Conservation (phyloP, 306 rosid genomes). For the Senna siamea region DNA sequence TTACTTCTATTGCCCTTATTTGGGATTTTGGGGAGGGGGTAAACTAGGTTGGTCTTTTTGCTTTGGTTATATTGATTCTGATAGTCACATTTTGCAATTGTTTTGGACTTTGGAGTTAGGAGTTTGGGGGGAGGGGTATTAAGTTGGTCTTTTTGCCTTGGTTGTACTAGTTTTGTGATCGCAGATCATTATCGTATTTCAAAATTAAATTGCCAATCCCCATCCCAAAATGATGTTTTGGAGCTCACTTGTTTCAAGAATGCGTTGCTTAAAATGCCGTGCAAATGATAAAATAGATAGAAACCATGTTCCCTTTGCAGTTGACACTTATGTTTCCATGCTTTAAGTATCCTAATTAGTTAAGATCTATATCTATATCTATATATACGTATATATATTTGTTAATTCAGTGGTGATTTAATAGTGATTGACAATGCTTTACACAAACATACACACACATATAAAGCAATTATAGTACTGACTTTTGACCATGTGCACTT, state of each 20-base stretch:
- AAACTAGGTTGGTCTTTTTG: too few relatives aligned
- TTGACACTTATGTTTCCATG: conserved; percentile 4
- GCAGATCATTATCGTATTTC: neutral
- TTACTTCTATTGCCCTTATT: too few relatives aligned
- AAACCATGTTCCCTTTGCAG: neutral
- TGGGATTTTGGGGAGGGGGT: neutral
- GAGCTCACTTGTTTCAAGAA: neutral
- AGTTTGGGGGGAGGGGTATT: neutral
- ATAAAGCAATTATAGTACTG: neutral
- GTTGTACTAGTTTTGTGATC: conserved; percentile 1
- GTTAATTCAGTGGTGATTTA: neutral
- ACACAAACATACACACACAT: too few relatives aligned
- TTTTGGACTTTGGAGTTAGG: neutral
- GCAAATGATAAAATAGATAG: neutral
- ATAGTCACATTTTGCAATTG: too few relatives aligned
- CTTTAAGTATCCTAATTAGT: neutral
- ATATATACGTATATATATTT: neutral
- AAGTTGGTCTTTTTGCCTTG: conserved; percentile 3
- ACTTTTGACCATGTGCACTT: neutral
- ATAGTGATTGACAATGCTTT: neutral
- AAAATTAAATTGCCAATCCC: neutral
- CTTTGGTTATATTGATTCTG: too few relatives aligned
- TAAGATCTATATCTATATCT: neutral
- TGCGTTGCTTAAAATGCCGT: neutral
- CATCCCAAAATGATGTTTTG: neutral